Evolutionary conservation across 2,329 filamentous ascomycete species (phyloP), one percentile per base, ranked within the genome.

Genomic region (Immersiporthe knoxdaviesiana): DNA sequence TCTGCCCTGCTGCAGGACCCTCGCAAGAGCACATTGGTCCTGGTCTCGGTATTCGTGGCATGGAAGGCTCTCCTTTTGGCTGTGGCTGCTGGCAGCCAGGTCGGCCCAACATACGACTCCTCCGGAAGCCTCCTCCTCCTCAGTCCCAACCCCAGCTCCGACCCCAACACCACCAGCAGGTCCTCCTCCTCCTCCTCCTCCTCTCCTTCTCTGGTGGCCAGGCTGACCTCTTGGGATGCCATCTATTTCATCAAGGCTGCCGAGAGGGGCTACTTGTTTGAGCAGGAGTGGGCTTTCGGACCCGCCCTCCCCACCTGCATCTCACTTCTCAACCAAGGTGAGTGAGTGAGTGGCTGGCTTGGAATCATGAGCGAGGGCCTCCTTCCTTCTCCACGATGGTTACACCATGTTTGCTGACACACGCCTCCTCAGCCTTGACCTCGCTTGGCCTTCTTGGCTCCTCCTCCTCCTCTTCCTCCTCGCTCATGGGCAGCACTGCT

Each of bases 281-380:
- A 97, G 80, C 93, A 96, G 80, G 91, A 95, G 79, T 96, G 92
- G 92, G 93, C 92, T 0, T 96, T 94, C 80, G 90, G 90, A 50
- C 73, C 75, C 68, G 81, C 79, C 70, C 72, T 88, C 60, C 84
- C 87, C 1, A 72, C 77, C 11, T 73, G 80, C 52, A 81, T 87
- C 30, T 77, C 80, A 12, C 72, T 72, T 50, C 27, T 85, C 54
- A 30, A 67, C 32, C 63, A 35, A 58, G 65, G 71, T 71, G 41
- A 44, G 44, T n/a, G 18, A 2, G 7, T 47, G 41, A 44, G 37
- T 35, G 35, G 4, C 35, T 35, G 37, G 37, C 37, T 7, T 7
- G 11, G 37, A 12, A 10, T 39, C 11, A 10, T 39, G 37, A 39
- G 37, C 1, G 35, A 27, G 35, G 35, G 35, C 37, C 8, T 35